These are phyloP conservation scores for Peziza echinospora DNA, from an alignment of 495 filamentous ascomycete genomes.

Conservation along the genomic window DNA sequence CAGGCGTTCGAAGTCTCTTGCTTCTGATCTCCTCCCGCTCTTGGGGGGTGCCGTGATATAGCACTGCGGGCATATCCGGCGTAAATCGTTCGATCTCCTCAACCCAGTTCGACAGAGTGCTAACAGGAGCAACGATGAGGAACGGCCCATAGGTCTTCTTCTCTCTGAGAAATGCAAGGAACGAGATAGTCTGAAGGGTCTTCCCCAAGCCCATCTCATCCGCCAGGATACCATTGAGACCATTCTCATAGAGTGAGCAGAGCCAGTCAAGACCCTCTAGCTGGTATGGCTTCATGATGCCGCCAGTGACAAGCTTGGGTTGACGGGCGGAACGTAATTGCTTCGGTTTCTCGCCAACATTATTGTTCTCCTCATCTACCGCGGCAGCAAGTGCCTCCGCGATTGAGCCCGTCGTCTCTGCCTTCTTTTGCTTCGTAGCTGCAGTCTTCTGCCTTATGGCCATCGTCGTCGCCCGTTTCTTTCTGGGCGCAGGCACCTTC, in stretches of 20 bases:
- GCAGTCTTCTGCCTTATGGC: neutral
- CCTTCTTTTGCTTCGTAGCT: neutral
- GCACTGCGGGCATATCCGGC: conserved; percentile 59
- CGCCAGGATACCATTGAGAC: conserved; percentile 81
- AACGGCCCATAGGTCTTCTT: conserved; percentile 74
- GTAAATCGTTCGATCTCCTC: conserved; percentile 79
- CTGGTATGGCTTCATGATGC: conserved; percentile 84
- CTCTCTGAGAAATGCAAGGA: conserved; percentile 74
- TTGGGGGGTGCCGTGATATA: conserved; percentile 69
- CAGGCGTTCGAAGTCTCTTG: conserved; percentile 34
- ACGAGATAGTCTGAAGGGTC: conserved; percentile 80
- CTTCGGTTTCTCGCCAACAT: conserved; percentile 43
- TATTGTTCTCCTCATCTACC: neutral
- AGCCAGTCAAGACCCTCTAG: conserved; percentile 90
- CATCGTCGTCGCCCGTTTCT: neutral
- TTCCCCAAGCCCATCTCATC: conserved; percentile 98
- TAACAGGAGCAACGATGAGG: conserved; percentile 71
- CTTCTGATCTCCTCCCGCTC: conserved; percentile 50
- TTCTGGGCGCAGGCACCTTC: neutral
- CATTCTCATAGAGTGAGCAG: conserved; percentile 67
- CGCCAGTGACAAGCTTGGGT: conserved; percentile 62
- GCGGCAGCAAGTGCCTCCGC: neutral
- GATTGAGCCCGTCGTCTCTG: neutral
- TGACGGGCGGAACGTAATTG: conserved; percentile 62
- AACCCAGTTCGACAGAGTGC: conserved; percentile 90